Evolutionary conservation across 306 rosid species (phyloP).

Genomic region (Glycine soja): DNA sequence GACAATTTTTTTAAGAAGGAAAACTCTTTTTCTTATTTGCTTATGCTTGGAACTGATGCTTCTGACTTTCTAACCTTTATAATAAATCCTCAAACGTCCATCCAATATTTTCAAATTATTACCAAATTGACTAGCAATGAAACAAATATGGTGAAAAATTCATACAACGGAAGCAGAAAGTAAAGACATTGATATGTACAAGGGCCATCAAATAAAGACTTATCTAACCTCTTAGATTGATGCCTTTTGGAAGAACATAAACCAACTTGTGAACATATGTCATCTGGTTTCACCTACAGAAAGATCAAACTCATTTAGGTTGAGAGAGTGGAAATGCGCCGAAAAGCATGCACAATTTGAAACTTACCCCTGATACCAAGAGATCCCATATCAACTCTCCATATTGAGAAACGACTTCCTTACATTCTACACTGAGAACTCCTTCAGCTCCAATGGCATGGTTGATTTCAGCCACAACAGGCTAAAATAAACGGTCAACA

Average conservation of each 20-base stretch:
- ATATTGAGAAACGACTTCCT: slow-evolving; percentile 75
- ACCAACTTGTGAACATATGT: slow-evolving; percentile 67
- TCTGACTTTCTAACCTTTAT: background rate
- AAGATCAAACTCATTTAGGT: slow-evolving; percentile 33
- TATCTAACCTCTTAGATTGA: slow-evolving; percentile 58
- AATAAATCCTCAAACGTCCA: background rate
- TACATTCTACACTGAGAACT: slow-evolving; percentile 78
- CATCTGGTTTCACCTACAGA: slow-evolving; percentile 68
- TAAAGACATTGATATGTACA: background rate
- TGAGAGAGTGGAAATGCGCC: background rate
- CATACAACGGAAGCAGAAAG: background rate
- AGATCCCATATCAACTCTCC: slow-evolving; percentile 91
- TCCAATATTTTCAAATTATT: slow-evolving; percentile 12
- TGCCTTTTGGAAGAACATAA: slow-evolving; percentile 56
- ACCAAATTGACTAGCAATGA: slow-evolving; percentile 9
- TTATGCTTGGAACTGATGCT: background rate
- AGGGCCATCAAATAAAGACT: background rate
- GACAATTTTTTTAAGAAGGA: too few species aligned
- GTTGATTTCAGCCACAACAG: slow-evolving; percentile 79
- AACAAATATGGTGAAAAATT: background rate
- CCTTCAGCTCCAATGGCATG: slow-evolving; percentile 96
- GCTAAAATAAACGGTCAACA: slow-evolving; percentile 48
- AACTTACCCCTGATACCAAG: slow-evolving; percentile 74
- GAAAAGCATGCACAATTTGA: slow-evolving; percentile 7
- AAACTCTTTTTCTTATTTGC: too few species aligned